phyloP scores from a whole-genome alignment of 148 eudicot species.

The Vaccinium macrocarpon region DNA sequence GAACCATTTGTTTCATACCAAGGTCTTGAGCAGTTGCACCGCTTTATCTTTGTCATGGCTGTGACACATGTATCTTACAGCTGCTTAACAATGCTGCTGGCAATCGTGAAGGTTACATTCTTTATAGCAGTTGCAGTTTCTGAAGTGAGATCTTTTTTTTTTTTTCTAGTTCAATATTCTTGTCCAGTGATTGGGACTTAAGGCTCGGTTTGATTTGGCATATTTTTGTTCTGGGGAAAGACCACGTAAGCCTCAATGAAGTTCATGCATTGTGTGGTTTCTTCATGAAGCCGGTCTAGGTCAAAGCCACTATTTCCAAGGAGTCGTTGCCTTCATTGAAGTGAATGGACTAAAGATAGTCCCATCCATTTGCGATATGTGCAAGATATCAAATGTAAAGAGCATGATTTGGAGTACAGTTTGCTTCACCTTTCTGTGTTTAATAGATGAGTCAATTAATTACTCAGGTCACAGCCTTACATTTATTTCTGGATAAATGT shows the following conservation, averaged over 20 bases:
- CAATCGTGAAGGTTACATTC: constrained; percentile 77
- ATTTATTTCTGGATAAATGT: not conserved
- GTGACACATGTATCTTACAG: constrained; percentile 95
- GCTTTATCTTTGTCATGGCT: constrained; percentile 99
- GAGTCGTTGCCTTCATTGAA: not conserved
- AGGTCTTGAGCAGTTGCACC: constrained; percentile 98
- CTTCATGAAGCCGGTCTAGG: not conserved
- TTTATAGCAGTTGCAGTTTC: constrained; percentile 16
- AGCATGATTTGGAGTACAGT: not conserved
- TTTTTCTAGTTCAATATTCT: not conserved
- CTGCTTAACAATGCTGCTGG: constrained; percentile 97
- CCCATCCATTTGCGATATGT: not conserved
- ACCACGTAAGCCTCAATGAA: not conserved
- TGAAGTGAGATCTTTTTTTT: constrained; percentile 8
- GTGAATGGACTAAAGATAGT: not conserved
- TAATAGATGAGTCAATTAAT: not conserved
- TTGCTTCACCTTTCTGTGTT: not conserved
- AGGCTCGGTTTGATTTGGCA: not conserved
- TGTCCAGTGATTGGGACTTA: not conserved
- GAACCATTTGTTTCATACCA: constrained; percentile 94
- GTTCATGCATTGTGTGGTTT: not conserved
- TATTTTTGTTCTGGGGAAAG: not conserved
- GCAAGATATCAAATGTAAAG: not conserved
- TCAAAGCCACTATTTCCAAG: not conserved
- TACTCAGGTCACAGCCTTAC: not conserved